phyloP scores from a whole-genome alignment of 306 rosid species.

The Phaseolus lunatus region DNA sequence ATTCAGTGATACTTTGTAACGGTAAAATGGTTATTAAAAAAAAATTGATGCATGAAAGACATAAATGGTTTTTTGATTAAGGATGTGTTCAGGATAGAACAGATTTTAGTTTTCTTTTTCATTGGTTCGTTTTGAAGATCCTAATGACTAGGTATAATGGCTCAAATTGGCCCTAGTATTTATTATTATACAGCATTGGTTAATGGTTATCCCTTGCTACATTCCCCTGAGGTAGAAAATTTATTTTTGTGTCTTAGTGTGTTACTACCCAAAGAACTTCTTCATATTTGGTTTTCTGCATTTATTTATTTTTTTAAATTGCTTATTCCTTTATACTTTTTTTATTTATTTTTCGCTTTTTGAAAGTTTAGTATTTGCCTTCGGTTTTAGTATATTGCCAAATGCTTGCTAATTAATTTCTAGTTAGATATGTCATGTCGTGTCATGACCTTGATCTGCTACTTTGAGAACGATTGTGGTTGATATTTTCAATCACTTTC shows the following conservation, averaged over 20 bases:
- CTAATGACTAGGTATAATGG: neutral
- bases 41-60: neutral
- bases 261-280: neutral
- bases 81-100: slow-evolving; percentile 32
- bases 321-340: neutral
- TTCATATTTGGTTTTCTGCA: neutral
- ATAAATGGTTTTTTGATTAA: slow-evolving; percentile 14
- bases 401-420: neutral
- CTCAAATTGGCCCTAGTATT: neutral
- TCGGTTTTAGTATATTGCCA: neutral
- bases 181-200: neutral
- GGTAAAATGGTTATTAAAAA: no score
- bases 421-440: neutral
- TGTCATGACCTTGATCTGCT: neutral
- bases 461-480: slow-evolving; percentile 5
- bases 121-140: neutral
- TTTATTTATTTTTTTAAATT: neutral
- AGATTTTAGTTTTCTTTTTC: neutral
- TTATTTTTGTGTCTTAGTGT: neutral
- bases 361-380: neutral
- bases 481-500: slow-evolving; percentile 8
- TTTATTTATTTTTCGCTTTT: neutral
- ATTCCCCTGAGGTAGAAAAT: neutral
- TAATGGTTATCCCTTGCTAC: slow-evolving; percentile 19
- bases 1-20: no score